Conservation (phyloP, 495 filamentous ascomycete species). For the Chaetomidium leptoderma region DNA sequence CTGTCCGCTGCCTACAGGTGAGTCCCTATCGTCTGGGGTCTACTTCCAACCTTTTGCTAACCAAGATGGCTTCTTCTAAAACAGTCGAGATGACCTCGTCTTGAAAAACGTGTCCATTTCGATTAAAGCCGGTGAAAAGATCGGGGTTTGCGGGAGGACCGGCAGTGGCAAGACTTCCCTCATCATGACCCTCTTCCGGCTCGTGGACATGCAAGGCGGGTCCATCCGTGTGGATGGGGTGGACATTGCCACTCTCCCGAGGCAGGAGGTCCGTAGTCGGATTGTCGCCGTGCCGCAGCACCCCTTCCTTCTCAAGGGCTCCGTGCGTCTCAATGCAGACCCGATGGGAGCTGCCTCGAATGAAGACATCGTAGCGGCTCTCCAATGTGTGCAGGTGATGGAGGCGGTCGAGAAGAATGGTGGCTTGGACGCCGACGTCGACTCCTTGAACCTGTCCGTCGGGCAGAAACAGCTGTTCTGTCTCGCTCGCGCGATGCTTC, state of each 20-base stretch:
- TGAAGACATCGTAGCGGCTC: constrained; percentile 33
- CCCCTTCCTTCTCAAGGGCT: constrained; percentile 17
- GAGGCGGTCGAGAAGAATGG: constrained; percentile 32
- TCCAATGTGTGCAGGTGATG: constrained; percentile 39
- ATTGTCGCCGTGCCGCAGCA: constrained; percentile 47
- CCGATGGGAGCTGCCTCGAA: constrained; percentile 35
- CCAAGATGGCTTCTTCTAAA: too few relatives aligned
- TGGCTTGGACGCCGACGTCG: constrained; percentile 27
- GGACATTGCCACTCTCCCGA: constrained; percentile 10
- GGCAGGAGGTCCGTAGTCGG: constrained; percentile 30
- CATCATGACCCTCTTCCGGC: constrained; percentile 1
- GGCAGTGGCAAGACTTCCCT: constrained; percentile 10
- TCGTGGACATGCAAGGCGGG: neutral
- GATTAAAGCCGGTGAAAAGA: constrained; percentile 38
- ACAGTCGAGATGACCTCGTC: constrained; percentile 24
- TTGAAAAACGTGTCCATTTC: constrained; percentile 35
- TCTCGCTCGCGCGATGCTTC: constrained; percentile 3
- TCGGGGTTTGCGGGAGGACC: constrained; percentile 34
- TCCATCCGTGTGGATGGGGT: constrained; percentile 3
- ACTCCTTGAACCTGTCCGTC: constrained; percentile 15
- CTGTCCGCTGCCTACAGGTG: constrained; percentile 32
- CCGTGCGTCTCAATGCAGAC: constrained; percentile 47
- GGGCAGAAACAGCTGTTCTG: constrained; percentile 13
- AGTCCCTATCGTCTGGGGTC: too few relatives aligned
- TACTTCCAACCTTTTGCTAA: neutral